Percentiles rank a stretch among this genome's conserved stretches.
Evolutionary conservation across 2,329 filamentous ascomycete species (phyloP).

Genomic region (Aspergillus aculeatinus): DNA sequence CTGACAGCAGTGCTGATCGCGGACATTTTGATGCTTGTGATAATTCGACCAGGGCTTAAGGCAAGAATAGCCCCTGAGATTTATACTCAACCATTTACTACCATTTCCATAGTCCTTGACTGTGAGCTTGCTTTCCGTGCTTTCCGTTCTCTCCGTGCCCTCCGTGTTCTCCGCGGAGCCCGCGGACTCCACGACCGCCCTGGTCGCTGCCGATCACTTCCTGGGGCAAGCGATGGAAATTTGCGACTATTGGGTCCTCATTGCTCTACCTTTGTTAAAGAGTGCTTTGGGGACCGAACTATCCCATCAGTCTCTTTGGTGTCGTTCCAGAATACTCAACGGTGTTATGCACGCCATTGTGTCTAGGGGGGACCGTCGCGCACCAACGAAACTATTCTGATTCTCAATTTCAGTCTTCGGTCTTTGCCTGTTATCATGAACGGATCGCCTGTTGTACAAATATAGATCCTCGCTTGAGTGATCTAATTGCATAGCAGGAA

Average conservation of each 20-base stretch:
- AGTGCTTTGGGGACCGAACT: too few relatives aligned
- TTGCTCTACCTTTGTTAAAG: too few relatives aligned
- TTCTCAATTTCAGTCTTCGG: too few relatives aligned
- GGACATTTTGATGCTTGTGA: background rate
- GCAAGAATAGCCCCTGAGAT: background rate
- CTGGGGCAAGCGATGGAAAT: background rate
- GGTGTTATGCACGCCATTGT: too few relatives aligned
- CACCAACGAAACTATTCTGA: too few relatives aligned
- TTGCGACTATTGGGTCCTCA: background rate
- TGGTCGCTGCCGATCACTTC: background rate
- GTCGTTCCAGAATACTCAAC: too few relatives aligned
- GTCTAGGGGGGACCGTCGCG: too few relatives aligned
- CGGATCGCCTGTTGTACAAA: too few relatives aligned
- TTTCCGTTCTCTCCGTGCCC: background rate
- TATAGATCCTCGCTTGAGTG: too few relatives aligned
- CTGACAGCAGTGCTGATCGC: background rate
- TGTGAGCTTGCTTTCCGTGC: background rate
- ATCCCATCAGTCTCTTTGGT: too few relatives aligned
- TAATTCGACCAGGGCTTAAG: background rate
- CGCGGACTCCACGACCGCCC: conserved; percentile 12
- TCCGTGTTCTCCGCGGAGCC: conserved; percentile 19
- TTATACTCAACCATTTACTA: background rate
- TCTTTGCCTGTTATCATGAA: too few relatives aligned
- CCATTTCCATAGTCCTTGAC: background rate
- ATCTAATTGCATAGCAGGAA: too few relatives aligned